A percentile compares a stretch with the other conserved stretches of the same genome.
Conservation (phyloP, 495 filamentous ascomycete species). For the Penicillium ochrochloron region DNA sequence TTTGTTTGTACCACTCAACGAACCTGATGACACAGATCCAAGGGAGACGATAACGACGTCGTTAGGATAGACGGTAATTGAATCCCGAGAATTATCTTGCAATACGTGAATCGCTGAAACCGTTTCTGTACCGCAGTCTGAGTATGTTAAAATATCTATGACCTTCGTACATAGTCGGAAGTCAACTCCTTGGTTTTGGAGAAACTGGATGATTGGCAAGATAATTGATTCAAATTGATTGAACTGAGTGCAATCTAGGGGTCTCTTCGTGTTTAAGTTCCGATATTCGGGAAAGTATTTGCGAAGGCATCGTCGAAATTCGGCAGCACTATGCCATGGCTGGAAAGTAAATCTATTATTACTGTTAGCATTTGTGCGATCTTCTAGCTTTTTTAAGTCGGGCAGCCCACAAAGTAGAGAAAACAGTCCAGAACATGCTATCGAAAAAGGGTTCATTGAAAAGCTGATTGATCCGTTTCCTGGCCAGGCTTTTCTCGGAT, state of each 20-base stretch:
- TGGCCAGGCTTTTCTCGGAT: neutral
- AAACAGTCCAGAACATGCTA: neutral
- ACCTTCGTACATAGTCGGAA: constrained; percentile 40
- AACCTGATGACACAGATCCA: constrained; percentile 30
- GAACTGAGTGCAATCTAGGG: constrained; percentile 34
- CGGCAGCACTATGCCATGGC: constrained; percentile 45
- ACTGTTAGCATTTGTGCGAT: neutral
- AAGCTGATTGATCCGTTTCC: constrained; percentile 2
- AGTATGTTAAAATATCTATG: constrained; percentile 18
- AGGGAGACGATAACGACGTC: constrained; percentile 34
- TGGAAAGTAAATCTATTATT: constrained; percentile 43
- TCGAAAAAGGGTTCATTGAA: neutral
- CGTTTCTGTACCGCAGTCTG: constrained; percentile 19
- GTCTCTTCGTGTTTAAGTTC: constrained; percentile 30
- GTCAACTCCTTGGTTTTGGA: constrained; percentile 43
- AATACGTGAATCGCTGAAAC: constrained; percentile 22
- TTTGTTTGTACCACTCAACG: constrained; percentile 27
- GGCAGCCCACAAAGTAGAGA: neutral
- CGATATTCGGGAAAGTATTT: constrained; percentile 29
- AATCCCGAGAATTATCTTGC: constrained; percentile 6
- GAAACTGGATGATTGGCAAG: constrained; percentile 39
- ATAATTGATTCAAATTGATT: constrained; percentile 44
- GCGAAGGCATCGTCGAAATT: constrained; percentile 33
- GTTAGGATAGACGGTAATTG: constrained; percentile 19
- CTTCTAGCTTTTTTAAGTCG: neutral